Evolutionary conservation across 345 rosid genomes (phyloP), one percentile per base, ranked within the genome.

Genomic region (Salix arbutifolia): DNA sequence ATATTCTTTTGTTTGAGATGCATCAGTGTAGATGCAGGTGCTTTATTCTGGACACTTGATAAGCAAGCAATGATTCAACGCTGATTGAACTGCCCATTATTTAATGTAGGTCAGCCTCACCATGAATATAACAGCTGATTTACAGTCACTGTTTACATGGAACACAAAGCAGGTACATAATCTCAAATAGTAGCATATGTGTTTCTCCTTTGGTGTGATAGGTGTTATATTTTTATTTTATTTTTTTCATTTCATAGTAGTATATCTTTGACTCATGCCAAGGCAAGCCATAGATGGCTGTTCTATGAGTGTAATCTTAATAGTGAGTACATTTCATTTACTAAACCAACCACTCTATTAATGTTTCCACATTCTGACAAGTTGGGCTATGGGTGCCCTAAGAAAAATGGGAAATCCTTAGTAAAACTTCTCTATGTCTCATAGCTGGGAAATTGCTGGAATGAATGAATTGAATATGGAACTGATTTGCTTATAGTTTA

Each of bases 91-190:
- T 78, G 37, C 21, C 13, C 61, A 13, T 71, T 25, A 18, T 68
- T 62, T 31, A n/a, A 67, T 89, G 79, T 73, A 96, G 99, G 97
- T 96, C 78, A 92, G 97, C 89, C 75, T 96, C 82, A 90, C 91
- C 17, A 68, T 96, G 89, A 95, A 96, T 79, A 89, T 96, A 82
- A 61, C 94, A 33, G 97, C 97, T 18, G 95, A 96, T 73, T 82
- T 96, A 66, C 94, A 91, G 80, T 89, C 99, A 40, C 74, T 94
- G 46, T 96, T 92, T 82, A 92, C 97, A 60, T 94, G 99, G 99
- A 96, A 96, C 88, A 94, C 99, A 4, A 94, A 96, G 79, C 98
- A 94, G 97, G 99, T 96, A 80, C 73, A 72, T 73, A 68, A 17
- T 75, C 38, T 31, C 17, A 8, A 28, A 42, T 25, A 26, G 74